A percentile compares a stretch with the other conserved stretches of the same genome.
phyloP scores from a whole-genome alignment of 768 basidiomycete genomes.

The Obba rivulosa region DNA sequence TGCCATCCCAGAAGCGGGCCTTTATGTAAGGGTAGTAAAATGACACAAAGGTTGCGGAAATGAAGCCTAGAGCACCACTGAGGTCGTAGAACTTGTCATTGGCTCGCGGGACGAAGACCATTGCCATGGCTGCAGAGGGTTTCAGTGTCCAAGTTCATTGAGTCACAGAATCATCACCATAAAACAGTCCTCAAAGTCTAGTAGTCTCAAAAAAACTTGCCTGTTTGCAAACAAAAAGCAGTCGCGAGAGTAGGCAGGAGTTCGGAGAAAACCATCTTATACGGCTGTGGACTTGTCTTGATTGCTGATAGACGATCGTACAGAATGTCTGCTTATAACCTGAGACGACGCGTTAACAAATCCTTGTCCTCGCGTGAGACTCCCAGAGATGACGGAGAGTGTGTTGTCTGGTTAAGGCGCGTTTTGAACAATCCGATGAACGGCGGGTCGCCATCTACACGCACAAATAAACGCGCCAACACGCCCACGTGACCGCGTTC shows the following conservation, averaged over 20 bases:
- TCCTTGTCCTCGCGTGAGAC: too few species aligned
- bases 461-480: too few species aligned
- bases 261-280: slow-evolving; percentile 47
- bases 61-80: slow-evolving; percentile 59
- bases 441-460: too few species aligned
- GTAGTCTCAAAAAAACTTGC: slow-evolving; percentile 23
- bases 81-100: slow-evolving; percentile 67
- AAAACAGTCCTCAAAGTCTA: background rate
- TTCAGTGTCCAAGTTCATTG: slow-evolving; percentile 5
- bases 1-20: slow-evolving; percentile 39
- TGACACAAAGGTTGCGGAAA: slow-evolving; percentile 54
- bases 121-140: slow-evolving; percentile 39
- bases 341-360: too few species aligned
- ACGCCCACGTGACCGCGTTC: too few species aligned
- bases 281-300: background rate
- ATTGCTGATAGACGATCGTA: too few species aligned
- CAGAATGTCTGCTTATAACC: too few species aligned
- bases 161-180: background rate
- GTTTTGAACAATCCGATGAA: background rate
- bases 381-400: too few species aligned
- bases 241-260: slow-evolving; percentile 44
- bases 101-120: slow-evolving; percentile 58
- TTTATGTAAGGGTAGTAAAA: slow-evolving; percentile 58
- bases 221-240: slow-evolving; percentile 47
- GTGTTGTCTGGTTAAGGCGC: too few species aligned